These are phyloP conservation scores for Auriscalpium microsporum DNA, from an alignment of 768 basidiomycete genomes.

Conservation along the genomic window DNA sequence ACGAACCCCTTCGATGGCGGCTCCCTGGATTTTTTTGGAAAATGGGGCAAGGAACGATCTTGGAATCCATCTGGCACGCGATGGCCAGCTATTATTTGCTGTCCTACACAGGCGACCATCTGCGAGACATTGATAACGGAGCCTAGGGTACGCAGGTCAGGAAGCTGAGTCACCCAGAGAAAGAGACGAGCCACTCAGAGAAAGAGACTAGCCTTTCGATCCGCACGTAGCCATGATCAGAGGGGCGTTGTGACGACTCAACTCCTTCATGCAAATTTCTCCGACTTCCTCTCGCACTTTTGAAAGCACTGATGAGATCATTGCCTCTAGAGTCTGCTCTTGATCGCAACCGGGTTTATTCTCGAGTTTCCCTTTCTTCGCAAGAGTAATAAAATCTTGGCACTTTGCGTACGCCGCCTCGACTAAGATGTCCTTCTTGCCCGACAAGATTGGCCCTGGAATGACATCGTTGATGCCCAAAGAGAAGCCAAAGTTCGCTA, in stretches of 20 bases:
- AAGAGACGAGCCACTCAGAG: conserved; percentile 7
- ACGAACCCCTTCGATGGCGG: conserved; percentile 99
- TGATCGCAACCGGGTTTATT: conserved; percentile 98
- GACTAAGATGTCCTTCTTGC: conserved; percentile 78
- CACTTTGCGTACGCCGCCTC: conserved; percentile 85
- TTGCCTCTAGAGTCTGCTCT: conserved; percentile 94
- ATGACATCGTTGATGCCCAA: conserved; percentile 98
- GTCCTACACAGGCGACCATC: conserved; percentile 99
- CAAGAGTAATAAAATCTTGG: conserved; percentile 76
- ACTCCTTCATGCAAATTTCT: conserved; percentile 95
- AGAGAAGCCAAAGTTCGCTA: conserved; percentile 96
- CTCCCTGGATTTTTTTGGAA: conserved; percentile 92
- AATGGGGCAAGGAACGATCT: conserved; percentile 97
- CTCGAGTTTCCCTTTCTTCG: conserved; percentile 85
- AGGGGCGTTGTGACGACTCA: conserved; percentile 95
- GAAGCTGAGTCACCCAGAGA: not conserved
- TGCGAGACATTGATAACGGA: conserved; percentile 99
- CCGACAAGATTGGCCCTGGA: conserved; percentile 76
- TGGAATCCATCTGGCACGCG: conserved; percentile 99
- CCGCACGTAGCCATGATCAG: conserved; percentile 99
- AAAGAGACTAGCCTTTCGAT: conserved; percentile 71
- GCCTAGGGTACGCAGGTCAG: conserved; percentile 38
- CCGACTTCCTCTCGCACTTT: conserved; percentile 95
- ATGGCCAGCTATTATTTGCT: conserved; percentile 96
- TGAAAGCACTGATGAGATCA: conserved; percentile 88